Conservation (phyloP, 2,329 filamentous ascomycete genomes). For the Colletotrichum neosansevieriae region DNA sequence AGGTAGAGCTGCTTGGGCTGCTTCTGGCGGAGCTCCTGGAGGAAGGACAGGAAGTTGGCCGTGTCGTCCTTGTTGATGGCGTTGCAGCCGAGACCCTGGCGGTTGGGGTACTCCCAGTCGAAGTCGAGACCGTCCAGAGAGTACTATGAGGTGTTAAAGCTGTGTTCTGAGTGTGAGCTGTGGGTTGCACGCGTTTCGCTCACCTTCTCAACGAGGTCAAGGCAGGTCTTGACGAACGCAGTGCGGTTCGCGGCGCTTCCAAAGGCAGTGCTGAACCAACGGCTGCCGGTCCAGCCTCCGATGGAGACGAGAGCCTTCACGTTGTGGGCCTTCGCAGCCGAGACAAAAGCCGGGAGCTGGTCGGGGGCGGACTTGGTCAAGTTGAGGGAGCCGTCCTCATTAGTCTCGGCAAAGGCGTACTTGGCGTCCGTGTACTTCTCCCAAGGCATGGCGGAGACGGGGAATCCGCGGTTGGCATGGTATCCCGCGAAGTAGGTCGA, state of each 20-base stretch:
- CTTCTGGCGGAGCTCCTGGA: constrained; percentile 37
- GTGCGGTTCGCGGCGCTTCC: constrained; percentile 42
- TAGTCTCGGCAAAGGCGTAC: constrained; percentile 35
- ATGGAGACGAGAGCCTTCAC: constrained; percentile 35
- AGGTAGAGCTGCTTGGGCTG: constrained; percentile 36
- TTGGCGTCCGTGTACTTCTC: constrained; percentile 39
- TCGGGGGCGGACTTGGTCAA: constrained; percentile 33
- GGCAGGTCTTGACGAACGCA: constrained; percentile 40
- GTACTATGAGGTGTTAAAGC: background rate
- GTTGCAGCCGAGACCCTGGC: constrained; percentile 39
- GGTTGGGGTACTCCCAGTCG: constrained; percentile 43
- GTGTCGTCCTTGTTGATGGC: constrained; percentile 32
- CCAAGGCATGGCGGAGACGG: constrained; percentile 29
- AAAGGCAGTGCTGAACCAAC: constrained; percentile 27
- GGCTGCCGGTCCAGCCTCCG: constrained; percentile 38
- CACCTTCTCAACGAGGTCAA: constrained; percentile 42
- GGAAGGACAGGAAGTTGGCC: constrained; percentile 35
- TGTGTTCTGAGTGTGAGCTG: too few relatives aligned
- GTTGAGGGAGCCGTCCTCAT: constrained; percentile 20
- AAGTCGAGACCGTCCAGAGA: constrained; percentile 40
- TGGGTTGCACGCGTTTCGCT: background rate
- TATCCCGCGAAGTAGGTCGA: constrained; percentile 36
- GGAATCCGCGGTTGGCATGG: constrained; percentile 28
- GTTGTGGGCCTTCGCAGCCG: constrained; percentile 11
- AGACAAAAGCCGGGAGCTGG: constrained; percentile 29